These are phyloP conservation scores for Oxytropis ochrocephala DNA, from an alignment of 306 rosid species.

Conservation along the genomic window DNA sequence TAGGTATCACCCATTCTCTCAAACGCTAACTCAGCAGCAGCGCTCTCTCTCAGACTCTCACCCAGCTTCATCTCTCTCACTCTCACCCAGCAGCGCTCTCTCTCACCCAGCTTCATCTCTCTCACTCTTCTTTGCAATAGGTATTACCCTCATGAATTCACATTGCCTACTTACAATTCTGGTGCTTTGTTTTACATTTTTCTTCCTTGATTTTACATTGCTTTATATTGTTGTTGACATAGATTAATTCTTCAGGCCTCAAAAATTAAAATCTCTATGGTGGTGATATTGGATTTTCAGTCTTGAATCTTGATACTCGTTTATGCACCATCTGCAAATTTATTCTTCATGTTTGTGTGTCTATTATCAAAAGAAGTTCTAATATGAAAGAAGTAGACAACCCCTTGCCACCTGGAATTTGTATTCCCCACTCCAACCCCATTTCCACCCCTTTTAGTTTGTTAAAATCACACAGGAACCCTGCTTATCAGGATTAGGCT, in stretches of 20 bases:
- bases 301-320: too few relatives aligned
- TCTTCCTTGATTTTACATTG: conserved; percentile 4
- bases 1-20: too few relatives aligned
- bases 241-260: background rate
- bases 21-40: too few relatives aligned
- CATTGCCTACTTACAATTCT: background rate
- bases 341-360: too few relatives aligned
- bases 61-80: too few relatives aligned
- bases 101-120: too few relatives aligned
- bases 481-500: background rate
- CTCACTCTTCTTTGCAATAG: too few relatives aligned
- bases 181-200: background rate
- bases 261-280: background rate
- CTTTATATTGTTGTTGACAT: background rate
- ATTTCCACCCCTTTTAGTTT: background rate
- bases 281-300: background rate
- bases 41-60: too few relatives aligned
- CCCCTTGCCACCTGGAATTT: background rate
- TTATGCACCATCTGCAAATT: too few relatives aligned
- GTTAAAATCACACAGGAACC: background rate
- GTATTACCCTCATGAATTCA: too few relatives aligned
- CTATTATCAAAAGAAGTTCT: too few relatives aligned
- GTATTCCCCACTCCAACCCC: background rate
- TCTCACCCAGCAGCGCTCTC: too few relatives aligned
- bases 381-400: background rate